Percentiles rank a stretch among this genome's conserved stretches.
These are phyloP conservation scores for Penicillium digitatum DNA, from an alignment of 2,329 filamentous ascomycete species.

Conservation along the genomic window DNA sequence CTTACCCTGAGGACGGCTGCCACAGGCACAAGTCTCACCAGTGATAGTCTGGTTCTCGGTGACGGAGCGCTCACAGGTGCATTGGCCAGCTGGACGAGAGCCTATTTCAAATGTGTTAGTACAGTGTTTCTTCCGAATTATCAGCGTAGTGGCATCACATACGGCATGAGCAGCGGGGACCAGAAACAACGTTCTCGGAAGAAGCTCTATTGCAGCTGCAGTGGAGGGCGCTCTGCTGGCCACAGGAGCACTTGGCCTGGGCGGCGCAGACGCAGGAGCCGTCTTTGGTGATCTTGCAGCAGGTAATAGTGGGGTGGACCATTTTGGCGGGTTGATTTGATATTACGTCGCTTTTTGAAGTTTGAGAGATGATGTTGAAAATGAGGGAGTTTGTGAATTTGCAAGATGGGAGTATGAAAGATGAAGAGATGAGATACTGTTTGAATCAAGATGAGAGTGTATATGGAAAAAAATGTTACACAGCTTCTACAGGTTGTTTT, in stretches of 20 bases:
- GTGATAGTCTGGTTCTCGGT: constrained; percentile 63
- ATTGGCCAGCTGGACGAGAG: constrained; percentile 71
- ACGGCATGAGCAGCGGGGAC: constrained; percentile 79
- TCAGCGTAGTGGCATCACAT: constrained; percentile 28
- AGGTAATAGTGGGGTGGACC: constrained; percentile 50
- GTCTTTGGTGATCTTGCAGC: constrained; percentile 56
- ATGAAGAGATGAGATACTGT: background rate
- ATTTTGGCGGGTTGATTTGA: constrained; percentile 31
- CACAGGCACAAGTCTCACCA: constrained; percentile 70
- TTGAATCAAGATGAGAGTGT: background rate
- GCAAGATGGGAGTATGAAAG: background rate
- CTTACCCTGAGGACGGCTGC: constrained; percentile 67
- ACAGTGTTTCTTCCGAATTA: background rate
- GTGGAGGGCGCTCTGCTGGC: constrained; percentile 77
- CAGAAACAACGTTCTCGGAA: constrained; percentile 68
- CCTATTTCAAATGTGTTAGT: constrained; percentile 35
- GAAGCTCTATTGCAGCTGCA: constrained; percentile 78
- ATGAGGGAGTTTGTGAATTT: background rate
- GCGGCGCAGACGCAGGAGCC: constrained; percentile 56
- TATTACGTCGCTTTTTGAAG: background rate
- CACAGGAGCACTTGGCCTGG: constrained; percentile 75
- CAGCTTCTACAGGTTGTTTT: constrained; percentile 6
- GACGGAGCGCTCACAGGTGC: constrained; percentile 71
- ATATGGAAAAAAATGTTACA: background rate
- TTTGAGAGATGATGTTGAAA: background rate